Evolutionary conservation across 495 filamentous ascomycete species (phyloP).

Genomic region (Penicillium cosmopolitanum): DNA sequence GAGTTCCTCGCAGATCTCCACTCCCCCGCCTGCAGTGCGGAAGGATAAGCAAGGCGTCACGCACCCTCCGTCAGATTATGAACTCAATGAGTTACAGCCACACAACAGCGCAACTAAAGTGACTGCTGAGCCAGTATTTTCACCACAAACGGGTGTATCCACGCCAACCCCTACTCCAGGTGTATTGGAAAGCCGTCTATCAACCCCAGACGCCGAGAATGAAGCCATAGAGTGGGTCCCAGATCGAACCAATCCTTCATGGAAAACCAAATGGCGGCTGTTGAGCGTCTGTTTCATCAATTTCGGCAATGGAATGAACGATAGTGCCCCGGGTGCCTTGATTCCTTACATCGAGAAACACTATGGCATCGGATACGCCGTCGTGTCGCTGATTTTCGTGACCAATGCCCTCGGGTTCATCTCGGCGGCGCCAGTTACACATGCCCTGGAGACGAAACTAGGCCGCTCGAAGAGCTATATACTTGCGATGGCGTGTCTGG

Average conservation of each 20-base stretch:
- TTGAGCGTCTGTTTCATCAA: constrained; percentile 45
- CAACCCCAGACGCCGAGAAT: constrained; percentile 34
- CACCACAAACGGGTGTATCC: constrained; percentile 1
- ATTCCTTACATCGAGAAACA: constrained; percentile 75
- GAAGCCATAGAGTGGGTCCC: constrained; percentile 62
- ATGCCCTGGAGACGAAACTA: constrained; percentile 50
- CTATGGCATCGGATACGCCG: constrained; percentile 72
- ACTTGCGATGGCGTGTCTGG: constrained; percentile 50
- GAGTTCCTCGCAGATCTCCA: constrained; percentile 31
- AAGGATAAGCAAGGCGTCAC: constrained; percentile 36
- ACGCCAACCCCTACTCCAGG: constrained; percentile 32
- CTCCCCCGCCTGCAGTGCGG: constrained; percentile 35
- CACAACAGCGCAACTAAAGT: constrained; percentile 18
- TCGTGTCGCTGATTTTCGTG: constrained; percentile 81
- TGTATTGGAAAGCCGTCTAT: constrained; percentile 58
- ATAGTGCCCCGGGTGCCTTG: constrained; percentile 70
- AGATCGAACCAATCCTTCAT: constrained; percentile 43
- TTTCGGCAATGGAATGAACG: constrained; percentile 62
- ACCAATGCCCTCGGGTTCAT: constrained; percentile 79
- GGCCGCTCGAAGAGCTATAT: constrained; percentile 67
- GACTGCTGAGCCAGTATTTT: constrained; percentile 14
- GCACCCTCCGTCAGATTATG: constrained; percentile 30
- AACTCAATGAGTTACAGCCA: constrained; percentile 40
- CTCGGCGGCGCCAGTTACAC: constrained; percentile 64
- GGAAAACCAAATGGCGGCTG: constrained; percentile 52